A percentile compares a stretch with the other conserved stretches of the same genome.
Evolutionary conservation across 352 stramenopile genomes (phyloP).

Genomic region (Globisporangium spinosum): DNA sequence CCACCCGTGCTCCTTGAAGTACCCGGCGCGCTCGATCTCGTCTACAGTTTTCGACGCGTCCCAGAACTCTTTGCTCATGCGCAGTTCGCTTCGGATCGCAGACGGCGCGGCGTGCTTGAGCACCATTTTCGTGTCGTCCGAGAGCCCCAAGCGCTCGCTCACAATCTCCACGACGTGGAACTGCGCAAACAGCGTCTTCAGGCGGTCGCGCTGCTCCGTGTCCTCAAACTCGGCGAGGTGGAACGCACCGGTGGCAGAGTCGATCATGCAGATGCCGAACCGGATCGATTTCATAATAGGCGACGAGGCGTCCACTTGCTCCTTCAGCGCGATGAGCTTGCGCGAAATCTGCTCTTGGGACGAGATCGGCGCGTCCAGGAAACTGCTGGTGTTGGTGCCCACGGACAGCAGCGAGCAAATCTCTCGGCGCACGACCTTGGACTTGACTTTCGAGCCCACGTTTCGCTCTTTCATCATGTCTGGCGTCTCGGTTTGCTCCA

Average conservation of each 20-base stretch:
- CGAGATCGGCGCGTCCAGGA: constrained; percentile 85
- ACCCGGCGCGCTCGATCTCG: constrained; percentile 87
- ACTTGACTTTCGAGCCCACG: constrained; percentile 56
- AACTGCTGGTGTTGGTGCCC: constrained; percentile 95
- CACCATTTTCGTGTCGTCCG: constrained; percentile 60
- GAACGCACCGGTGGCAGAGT: constrained; percentile 92
- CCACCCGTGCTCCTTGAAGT: constrained; percentile 85
- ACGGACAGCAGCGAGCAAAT: constrained; percentile 95
- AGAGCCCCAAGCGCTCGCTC: constrained; percentile 63
- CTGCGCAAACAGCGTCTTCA: constrained; percentile 95
- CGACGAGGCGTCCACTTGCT: constrained; percentile 22
- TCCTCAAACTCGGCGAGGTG: constrained; percentile 97
- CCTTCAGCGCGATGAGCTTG: constrained; percentile 68
- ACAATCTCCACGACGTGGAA: constrained; percentile 86
- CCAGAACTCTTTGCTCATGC: constrained; percentile 87
- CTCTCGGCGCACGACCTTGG: constrained; percentile 91
- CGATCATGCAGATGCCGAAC: constrained; percentile 94
- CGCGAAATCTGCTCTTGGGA: constrained; percentile 43
- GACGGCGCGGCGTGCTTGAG: constrained; percentile 69
- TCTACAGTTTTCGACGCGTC: constrained; percentile 84
- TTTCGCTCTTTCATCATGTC: constrained; percentile 96
- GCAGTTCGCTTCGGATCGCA: constrained; percentile 58
- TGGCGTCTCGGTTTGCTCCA: constrained; percentile 99
- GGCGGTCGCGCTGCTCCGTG: constrained; percentile 90
- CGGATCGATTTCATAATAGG: constrained; percentile 36